phyloP scores from a whole-genome alignment of 129 eudicot genomes.

The Flaveria trinervia region DNA sequence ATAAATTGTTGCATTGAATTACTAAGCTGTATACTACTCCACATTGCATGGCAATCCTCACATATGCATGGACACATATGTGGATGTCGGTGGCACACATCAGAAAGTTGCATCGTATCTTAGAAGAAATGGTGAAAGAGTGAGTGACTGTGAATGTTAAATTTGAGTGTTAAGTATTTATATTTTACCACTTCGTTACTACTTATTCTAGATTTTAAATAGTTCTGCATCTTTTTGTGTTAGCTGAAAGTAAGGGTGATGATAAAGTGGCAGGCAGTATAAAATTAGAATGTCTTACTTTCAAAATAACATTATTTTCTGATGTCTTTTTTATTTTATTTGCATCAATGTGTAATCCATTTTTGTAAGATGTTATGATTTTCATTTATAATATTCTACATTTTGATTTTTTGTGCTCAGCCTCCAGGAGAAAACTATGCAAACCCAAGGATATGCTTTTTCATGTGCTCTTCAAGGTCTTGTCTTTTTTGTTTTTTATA shows the following conservation, averaged over 20 bases:
- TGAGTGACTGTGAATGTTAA: neutral
- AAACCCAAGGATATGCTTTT: conserved; percentile 90
- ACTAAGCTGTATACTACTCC: no score
- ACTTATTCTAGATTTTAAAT: neutral
- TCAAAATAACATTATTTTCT: neutral
- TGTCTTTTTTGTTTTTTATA: neutral
- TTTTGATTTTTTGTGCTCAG: conserved; percentile 42
- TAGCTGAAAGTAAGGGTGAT: neutral
- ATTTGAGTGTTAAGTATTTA: neutral
- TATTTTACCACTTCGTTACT: neutral
- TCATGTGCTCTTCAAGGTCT: conserved; percentile 96
- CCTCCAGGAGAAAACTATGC: conserved; percentile 80
- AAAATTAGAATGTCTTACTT: neutral
- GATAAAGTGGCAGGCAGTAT: conserved; percentile 12
- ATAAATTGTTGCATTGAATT: no score
- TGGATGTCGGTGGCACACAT: no score
- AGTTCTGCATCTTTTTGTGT: neutral
- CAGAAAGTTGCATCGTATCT: neutral
- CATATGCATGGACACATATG: no score
- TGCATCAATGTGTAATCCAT: neutral
- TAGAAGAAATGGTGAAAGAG: conserved; percentile 9
- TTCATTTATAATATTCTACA: neutral
- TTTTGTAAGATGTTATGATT: neutral
- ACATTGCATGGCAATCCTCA: no score
- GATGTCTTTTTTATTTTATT: no score